phyloP scores from a whole-genome alignment of 805 yeast genomes.

The Cyberlindnera galapagoensis region DNA sequence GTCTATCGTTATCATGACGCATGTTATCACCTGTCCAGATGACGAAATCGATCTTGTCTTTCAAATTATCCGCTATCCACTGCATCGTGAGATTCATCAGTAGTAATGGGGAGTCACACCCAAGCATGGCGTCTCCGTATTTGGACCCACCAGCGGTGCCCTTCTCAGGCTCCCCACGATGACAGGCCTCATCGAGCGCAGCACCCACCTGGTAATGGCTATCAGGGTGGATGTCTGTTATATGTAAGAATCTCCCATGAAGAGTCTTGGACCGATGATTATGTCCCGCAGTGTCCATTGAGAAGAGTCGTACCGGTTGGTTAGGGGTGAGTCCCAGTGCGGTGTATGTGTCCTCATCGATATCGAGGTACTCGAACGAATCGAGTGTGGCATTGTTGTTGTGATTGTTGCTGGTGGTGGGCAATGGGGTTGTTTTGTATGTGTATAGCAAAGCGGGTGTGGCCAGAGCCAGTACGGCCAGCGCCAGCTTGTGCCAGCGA shows the following conservation, averaged over 20 bases:
- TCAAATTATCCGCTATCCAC: constrained; percentile 60
- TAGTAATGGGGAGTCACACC: constrained; percentile 70
- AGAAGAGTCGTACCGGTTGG: constrained; percentile 27
- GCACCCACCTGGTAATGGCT: constrained; percentile 51
- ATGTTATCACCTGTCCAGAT: constrained; percentile 91
- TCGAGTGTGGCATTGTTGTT: too few relatives aligned
- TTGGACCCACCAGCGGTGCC: constrained; percentile 46
- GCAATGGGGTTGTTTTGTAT: too few relatives aligned
- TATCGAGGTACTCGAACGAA: constrained; percentile 12
- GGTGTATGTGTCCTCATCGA: constrained; percentile 25
- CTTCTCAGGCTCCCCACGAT: constrained; percentile 31
- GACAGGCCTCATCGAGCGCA: constrained; percentile 48
- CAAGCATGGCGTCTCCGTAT: constrained; percentile 69
- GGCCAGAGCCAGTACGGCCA: too few relatives aligned
- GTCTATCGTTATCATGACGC: constrained; percentile 77
- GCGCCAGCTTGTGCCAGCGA: too few relatives aligned
- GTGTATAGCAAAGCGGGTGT: too few relatives aligned
- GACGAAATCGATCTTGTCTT: constrained; percentile 76
- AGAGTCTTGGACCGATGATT: constrained; percentile 8
- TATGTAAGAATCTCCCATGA: constrained; percentile 78
- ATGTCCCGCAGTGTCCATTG: constrained; percentile 13
- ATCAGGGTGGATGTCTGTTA: constrained; percentile 87
- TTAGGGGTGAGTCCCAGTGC: constrained; percentile 35
- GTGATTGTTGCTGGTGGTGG: too few relatives aligned
- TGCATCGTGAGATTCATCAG: constrained; percentile 55